Percentiles rank a stretch among this genome's conserved stretches.
These are phyloP conservation scores for Aurinia saxatilis DNA, from an alignment of 345 rosid species.

Conservation along the genomic window DNA sequence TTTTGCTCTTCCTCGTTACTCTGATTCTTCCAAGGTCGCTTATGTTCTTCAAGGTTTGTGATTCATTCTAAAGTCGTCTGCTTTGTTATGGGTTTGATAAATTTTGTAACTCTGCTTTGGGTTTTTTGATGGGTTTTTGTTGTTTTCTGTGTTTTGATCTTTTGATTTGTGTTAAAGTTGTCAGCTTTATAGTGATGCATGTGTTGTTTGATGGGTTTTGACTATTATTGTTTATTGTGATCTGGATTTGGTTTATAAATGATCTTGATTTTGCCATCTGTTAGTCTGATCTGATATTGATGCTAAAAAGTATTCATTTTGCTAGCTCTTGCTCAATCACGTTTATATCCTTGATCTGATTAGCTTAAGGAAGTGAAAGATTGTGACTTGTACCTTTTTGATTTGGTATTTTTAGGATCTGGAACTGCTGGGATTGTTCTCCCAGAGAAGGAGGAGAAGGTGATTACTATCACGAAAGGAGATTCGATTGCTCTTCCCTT, in stretches of 20 bases:
- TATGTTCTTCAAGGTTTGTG: conserved; percentile 79
- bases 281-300: not conserved
- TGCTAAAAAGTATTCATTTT: no score
- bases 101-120: no score
- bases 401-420: conserved; percentile 39
- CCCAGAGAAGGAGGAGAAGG: conserved; percentile 82
- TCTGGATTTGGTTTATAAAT: not conserved
- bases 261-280: not conserved
- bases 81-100: not conserved
- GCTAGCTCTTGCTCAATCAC: not conserved
- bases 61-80: not conserved
- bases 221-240: no score
- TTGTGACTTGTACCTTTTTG: not conserved
- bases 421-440: conserved; percentile 83
- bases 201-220: not conserved
- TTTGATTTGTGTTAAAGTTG: not conserved
- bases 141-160: no score
- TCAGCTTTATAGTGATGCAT: not conserved
- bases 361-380: not conserved
- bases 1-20: conserved; percentile 78
- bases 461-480: conserved; percentile 62
- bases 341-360: conserved; percentile 5
- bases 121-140: no score
- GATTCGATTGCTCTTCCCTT: conserved; percentile 91
- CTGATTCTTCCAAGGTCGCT: conserved; percentile 83